A percentile compares a stretch with the other conserved stretches of the same genome.
phyloP scores from a whole-genome alignment of 805 yeast species.

The Wickerhamiella qilinensis region DNA sequence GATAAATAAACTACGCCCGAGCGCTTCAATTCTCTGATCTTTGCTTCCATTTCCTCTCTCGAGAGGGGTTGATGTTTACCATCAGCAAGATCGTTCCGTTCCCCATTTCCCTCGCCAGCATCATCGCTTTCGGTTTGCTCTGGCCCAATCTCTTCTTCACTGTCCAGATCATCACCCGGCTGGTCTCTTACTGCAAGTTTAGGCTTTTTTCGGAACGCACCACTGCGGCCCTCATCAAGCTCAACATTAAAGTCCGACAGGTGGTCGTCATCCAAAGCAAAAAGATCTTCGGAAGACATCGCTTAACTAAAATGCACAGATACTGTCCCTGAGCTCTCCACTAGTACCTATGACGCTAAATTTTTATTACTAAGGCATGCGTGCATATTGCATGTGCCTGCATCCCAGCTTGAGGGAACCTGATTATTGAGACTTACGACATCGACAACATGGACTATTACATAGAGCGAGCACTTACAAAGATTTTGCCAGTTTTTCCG shows the following conservation, averaged over 20 bases:
- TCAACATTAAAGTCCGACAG: conserved; percentile 16
- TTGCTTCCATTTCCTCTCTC: conserved; percentile 19
- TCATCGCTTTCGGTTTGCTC: conserved; percentile 12
- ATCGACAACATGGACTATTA: no score
- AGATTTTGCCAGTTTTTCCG: conserved; percentile 41
- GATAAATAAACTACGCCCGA: conserved; percentile 93
- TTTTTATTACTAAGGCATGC: no score
- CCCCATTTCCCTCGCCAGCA: conserved; percentile 17
- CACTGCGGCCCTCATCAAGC: conserved; percentile 10
- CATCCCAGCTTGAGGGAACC: no score
- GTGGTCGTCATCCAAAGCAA: conserved; percentile 10
- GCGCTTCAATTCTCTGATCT: conserved; percentile 35
- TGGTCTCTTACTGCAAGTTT: not conserved
- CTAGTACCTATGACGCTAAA: no score
- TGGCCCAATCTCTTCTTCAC: conserved; percentile 2
- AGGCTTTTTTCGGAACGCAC: conserved; percentile 1
- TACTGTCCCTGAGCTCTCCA: no score
- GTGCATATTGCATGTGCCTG: no score
- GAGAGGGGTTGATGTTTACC: conserved; percentile 11
- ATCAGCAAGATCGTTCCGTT: no score
- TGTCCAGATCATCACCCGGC: not conserved
- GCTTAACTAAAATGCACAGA: no score
- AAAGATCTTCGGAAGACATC: conserved; percentile 4
- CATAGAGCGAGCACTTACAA: no score
- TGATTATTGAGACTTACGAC: no score